phyloP scores from a whole-genome alignment of 352 stramenopile genomes.

The Pythium rishiriense region DNA sequence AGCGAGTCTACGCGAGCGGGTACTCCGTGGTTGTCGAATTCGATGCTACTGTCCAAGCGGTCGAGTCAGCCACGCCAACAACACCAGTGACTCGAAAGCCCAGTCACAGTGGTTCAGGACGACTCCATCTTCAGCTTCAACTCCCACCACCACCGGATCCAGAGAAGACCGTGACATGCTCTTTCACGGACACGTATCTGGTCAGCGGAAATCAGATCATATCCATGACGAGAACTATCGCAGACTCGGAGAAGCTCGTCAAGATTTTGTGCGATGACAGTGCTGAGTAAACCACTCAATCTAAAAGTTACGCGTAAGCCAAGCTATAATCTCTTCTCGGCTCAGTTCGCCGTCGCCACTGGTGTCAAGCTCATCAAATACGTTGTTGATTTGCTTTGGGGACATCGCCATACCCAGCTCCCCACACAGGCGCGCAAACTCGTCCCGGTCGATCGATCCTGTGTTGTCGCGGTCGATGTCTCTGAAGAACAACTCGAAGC shows the following conservation, averaged over 20 bases:
- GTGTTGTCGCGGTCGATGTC: constrained; percentile 64
- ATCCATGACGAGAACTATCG: constrained; percentile 75
- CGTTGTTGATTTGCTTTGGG: constrained; percentile 48
- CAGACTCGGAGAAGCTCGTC: constrained; percentile 77
- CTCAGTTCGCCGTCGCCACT: constrained; percentile 62
- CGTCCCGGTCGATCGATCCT: constrained; percentile 58
- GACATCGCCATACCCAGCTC: constrained; percentile 71
- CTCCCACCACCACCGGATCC: constrained; percentile 11
- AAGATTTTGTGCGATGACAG: constrained; percentile 56
- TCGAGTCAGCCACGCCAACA: constrained; percentile 29
- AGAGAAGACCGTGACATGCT: constrained; percentile 48
- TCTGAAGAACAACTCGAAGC: constrained; percentile 65
- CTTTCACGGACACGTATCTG: constrained; percentile 78
- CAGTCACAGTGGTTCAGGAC: neutral
- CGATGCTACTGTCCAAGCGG: constrained; percentile 54
- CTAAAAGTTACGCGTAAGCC: constrained; percentile 47
- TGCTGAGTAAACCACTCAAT: constrained; percentile 20
- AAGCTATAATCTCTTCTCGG: constrained; percentile 57
- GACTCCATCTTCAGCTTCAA: constrained; percentile 29
- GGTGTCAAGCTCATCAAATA: constrained; percentile 63
- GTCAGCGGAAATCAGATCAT: constrained; percentile 75
- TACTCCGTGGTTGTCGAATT: constrained; percentile 84
- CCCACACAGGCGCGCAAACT: constrained; percentile 64
- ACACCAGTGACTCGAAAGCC: constrained; percentile 9
- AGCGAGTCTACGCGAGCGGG: constrained; percentile 62